Evolutionary conservation across 306 rosid species (phyloP), one percentile per base, ranked within the genome.

Genomic region (Glycyrrhiza uralensis): DNA sequence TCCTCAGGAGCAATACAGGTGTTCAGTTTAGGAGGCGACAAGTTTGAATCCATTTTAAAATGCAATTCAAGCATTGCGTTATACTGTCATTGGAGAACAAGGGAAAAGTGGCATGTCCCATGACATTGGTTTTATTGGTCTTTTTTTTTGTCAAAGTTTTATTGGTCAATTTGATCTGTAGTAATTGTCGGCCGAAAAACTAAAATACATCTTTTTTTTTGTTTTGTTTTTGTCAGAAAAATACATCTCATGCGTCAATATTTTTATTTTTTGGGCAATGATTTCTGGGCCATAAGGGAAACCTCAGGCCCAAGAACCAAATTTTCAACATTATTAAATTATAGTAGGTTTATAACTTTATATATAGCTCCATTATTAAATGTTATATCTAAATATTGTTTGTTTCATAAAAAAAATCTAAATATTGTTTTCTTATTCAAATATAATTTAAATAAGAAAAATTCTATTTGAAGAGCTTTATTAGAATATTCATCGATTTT

Each of bases 221-320:
- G n/a, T n/a, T n/a, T n/a, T n/a, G n/a, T n/a, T n/a, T n/a, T n/a
- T n/a, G n/a, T n/a, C n/a, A n/a, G n/a, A n/a, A n/a, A n/a, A n/a
- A n/a, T n/a, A 41, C 9, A 41, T 36, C 13, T 54, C 64, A 33
- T 69, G 15, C 2, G 20, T 42, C 46, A 58, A 42, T 42, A 13
- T n/a, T n/a, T n/a, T n/a, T n/a, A n/a, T n/a, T 58, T 23, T 29
- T 42, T 30, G 41, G 46, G 66, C 76, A 71, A 56, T 71, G 30
- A 56, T 57, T 71, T 58, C 56, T 55, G 13, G 76, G 66, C 41
- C 41, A 55, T 10, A 23, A 2, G 19, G n/a, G n/a, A n/a, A n/a
- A 38, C 39, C 36, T 58, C 66, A 28, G 32, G 20, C 24, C 12
- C 50, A 49, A 51, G 18, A 52, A 46, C 12, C 20, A 17, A 59